A percentile compares a stretch with the other conserved stretches of the same genome.
Conservation (phyloP, 164 flowering plant species). For the Vitis rotundifolia region DNA sequence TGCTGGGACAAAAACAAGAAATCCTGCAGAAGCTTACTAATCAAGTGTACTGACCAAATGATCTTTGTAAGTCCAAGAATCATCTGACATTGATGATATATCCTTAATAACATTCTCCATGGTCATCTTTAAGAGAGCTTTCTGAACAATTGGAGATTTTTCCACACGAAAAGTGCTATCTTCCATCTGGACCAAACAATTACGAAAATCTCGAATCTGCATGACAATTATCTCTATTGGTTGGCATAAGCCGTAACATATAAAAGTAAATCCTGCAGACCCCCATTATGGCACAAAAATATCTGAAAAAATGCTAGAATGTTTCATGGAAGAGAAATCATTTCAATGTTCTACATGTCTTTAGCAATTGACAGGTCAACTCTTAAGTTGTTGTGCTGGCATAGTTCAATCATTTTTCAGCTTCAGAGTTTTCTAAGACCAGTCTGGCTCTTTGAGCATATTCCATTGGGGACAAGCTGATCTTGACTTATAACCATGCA, state of each 20-base stretch:
- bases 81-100: conserved; percentile 24
- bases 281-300: not conserved
- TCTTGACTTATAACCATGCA: too few relatives aligned
- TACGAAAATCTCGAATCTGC: conserved; percentile 39
- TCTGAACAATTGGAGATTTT: conserved; percentile 21
- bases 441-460: too few relatives aligned
- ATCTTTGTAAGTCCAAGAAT: conserved; percentile 33
- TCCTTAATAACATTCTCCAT: conserved; percentile 39
- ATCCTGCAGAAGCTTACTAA: conserved; percentile 1
- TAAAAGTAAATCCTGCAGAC: not conserved
- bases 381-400: too few relatives aligned
- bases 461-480: too few relatives aligned
- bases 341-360: too few relatives aligned
- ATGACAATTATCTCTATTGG: conserved; percentile 1
- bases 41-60: conserved; percentile 22
- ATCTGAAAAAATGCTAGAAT: not conserved
- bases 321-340: too few relatives aligned
- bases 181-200: not conserved
- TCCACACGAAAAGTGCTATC: not conserved
- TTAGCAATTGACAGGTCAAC: too few relatives aligned
- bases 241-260: not conserved
- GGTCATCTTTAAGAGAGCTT: conserved; percentile 22
- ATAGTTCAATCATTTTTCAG: too few relatives aligned
- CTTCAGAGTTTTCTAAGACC: too few relatives aligned
- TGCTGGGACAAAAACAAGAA: not conserved